A percentile compares a stretch with the other conserved stretches of the same genome.
Conservation (phyloP, 2,329 filamentous ascomycete genomes). For the Paecilomyces variotii region DNA sequence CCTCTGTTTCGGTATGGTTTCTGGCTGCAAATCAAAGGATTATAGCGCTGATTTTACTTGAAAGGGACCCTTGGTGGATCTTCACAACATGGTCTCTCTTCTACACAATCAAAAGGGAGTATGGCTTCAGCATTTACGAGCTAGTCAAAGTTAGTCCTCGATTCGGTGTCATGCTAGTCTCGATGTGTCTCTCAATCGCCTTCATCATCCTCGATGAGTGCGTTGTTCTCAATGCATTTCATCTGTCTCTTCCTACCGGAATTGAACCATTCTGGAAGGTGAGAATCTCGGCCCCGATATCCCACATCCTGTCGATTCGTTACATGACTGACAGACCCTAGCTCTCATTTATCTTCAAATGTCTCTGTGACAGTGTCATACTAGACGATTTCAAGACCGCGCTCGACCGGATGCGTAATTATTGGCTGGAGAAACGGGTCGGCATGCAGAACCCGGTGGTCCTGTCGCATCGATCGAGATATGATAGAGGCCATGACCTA, state of each 20-base stretch:
- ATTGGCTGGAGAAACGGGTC: slow-evolving; percentile 25
- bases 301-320: neutral
- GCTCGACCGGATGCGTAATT: slow-evolving; percentile 30
- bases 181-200: slow-evolving; percentile 53
- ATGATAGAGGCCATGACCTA: neutral
- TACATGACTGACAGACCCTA: slow-evolving; percentile 5
- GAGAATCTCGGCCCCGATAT: slow-evolving; percentile 2
- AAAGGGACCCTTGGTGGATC: slow-evolving; percentile 60
- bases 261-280: slow-evolving; percentile 59
- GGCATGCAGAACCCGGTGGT: neutral
- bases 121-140: slow-evolving; percentile 51
- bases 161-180: slow-evolving; percentile 53
- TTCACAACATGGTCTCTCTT: slow-evolving; percentile 53
- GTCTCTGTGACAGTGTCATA: slow-evolving; percentile 57
- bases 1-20: slow-evolving; percentile 46
- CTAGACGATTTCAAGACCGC: slow-evolving; percentile 62
- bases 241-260: slow-evolving; percentile 38
- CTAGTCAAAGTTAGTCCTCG: slow-evolving; percentile 55
- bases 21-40: neutral
- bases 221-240: slow-evolving; percentile 47
- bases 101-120: slow-evolving; percentile 55
- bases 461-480: neutral
- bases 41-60: slow-evolving; percentile 1
- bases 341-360: slow-evolving; percentile 58
- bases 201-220: slow-evolving; percentile 57